phyloP scores from a whole-genome alignment of 2,329 filamentous ascomycete genomes.

The Hortaea werneckii region DNA sequence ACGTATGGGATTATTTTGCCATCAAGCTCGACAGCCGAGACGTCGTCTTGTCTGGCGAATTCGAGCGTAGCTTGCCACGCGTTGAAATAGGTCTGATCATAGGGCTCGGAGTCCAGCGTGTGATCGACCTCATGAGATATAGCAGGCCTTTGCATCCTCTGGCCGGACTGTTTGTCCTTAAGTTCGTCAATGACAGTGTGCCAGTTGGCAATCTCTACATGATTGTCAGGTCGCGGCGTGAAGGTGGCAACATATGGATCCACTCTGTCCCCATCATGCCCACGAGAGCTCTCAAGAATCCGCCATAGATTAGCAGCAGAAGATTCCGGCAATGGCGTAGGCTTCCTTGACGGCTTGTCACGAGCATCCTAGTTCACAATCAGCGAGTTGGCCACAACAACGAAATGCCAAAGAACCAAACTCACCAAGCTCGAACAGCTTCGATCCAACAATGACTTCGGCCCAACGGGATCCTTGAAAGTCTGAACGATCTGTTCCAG shows the following conservation, averaged over 20 bases:
- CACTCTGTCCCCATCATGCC: background rate
- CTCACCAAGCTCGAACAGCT: too few relatives aligned
- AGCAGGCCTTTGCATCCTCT: too few relatives aligned
- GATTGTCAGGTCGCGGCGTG: background rate
- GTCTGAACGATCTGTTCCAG: background rate
- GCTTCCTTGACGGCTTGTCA: background rate
- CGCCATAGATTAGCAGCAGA: conserved; percentile 19
- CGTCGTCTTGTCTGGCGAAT: background rate
- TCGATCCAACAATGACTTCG: too few relatives aligned
- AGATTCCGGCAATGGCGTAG: background rate
- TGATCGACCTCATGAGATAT: too few relatives aligned
- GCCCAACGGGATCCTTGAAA: background rate
- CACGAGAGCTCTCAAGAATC: conserved; percentile 11
- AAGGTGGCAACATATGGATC: conserved; percentile 7
- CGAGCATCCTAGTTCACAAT: too few relatives aligned
- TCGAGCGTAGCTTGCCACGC: conserved; percentile 1
- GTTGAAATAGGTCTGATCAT: background rate
- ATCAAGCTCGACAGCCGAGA: conserved; percentile 12
- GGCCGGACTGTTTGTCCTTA: background rate
- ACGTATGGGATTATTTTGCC: conserved; percentile 11
- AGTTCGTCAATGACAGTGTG: background rate
- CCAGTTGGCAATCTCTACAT: background rate
- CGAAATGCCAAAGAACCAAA: too few relatives aligned
- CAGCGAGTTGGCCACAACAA: too few relatives aligned
- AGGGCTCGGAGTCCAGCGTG: too few relatives aligned